Conservation (phyloP, 768 basidiomycete genomes). For the Ramaria rubella region DNA sequence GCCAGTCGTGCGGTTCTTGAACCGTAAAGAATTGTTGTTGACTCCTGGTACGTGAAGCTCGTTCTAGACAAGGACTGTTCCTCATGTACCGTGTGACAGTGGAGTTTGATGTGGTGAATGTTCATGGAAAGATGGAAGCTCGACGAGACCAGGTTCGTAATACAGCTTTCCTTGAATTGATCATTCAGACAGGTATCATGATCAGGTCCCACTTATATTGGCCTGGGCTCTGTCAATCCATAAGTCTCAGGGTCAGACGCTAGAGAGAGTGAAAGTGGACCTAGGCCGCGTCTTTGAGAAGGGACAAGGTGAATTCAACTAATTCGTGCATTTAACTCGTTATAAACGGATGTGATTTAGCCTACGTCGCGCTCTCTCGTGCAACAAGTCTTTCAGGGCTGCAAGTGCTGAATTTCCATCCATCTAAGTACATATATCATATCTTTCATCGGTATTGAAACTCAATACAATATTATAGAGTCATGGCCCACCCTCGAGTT, state of each 20-base stretch:
- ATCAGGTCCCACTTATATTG: constrained; percentile 79
- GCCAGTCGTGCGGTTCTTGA: constrained; percentile 58
- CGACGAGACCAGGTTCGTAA: constrained; percentile 46
- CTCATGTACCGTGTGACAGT: constrained; percentile 27
- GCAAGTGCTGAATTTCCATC: constrained; percentile 76
- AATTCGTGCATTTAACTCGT: neutral
- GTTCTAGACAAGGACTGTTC: neutral
- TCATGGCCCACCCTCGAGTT: constrained; percentile 58
- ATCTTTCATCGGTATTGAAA: neutral
- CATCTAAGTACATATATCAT: constrained; percentile 37
- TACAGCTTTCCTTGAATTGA: neutral
- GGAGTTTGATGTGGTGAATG: constrained; percentile 60
- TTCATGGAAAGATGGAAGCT: constrained; percentile 52
- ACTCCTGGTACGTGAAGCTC: constrained; percentile 2
- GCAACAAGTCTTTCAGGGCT: constrained; percentile 83
- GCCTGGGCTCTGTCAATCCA: constrained; percentile 99
- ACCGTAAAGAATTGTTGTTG: constrained; percentile 37
- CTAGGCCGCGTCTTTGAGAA: constrained; percentile 90
- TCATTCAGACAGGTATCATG: neutral
- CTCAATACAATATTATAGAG: constrained; percentile 31
- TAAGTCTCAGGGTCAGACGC: constrained; percentile 95
- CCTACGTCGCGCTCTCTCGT: constrained; percentile 89
- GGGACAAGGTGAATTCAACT: constrained; percentile 50
- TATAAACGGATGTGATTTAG: constrained; percentile 45
- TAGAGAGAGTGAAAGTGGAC: constrained; percentile 93